These are phyloP conservation scores for Basipetospora sp. DNA, from an alignment of 2,329 filamentous ascomycete species.

Conservation along the genomic window DNA sequence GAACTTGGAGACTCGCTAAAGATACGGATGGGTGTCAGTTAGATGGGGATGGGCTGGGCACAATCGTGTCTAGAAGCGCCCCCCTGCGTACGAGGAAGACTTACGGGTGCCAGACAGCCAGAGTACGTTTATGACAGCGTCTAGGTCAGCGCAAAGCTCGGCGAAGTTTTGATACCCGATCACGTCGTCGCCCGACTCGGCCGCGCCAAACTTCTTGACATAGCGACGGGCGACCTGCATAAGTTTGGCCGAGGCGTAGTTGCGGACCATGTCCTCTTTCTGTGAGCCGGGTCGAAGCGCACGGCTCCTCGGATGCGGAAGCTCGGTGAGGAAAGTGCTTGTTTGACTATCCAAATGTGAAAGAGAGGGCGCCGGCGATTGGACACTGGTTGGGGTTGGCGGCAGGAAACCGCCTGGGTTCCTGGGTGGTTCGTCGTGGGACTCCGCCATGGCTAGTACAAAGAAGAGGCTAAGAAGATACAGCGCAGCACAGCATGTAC, in stretches of 20 bases:
- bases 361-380: conserved; percentile 37
- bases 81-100: no score
- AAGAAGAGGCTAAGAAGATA: no score
- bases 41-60: no score
- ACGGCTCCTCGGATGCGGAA: conserved; percentile 41
- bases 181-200: conserved; percentile 31
- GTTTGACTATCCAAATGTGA: no score
- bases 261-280: conserved; percentile 45
- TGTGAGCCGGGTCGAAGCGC: conserved; percentile 39
- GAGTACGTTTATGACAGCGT: conserved; percentile 60
- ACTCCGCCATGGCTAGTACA: conserved; percentile 18
- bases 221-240: conserved; percentile 41
- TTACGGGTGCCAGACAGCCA: conserved; percentile 80
- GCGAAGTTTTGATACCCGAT: conserved; percentile 45
- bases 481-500: no score
- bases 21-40: not conserved
- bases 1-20: conserved; percentile 65
- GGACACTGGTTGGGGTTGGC: conserved; percentile 22
- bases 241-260: conserved; percentile 40
- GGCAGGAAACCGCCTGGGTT: conserved; percentile 38
- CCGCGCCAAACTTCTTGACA: conserved; percentile 41
- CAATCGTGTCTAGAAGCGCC: no score
- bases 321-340: conserved; percentile 20
- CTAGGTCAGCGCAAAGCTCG: conserved; percentile 60
- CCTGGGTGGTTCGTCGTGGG: not conserved